These are phyloP conservation scores for Backusella morwellensis DNA, from an alignment of 192 early-diverging fungal genomes.

Conservation along the genomic window DNA sequence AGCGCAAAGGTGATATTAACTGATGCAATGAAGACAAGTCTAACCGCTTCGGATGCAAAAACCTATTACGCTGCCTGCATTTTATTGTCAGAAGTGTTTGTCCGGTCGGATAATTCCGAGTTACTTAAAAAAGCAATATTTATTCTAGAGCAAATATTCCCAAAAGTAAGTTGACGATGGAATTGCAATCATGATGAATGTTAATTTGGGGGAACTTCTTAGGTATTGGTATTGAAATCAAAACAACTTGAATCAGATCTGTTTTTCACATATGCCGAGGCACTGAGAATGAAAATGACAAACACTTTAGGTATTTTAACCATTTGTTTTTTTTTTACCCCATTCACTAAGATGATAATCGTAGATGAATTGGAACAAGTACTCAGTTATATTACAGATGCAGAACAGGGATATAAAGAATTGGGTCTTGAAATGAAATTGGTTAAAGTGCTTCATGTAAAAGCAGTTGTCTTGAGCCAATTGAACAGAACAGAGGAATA, in stretches of 20 bases:
- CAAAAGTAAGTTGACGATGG: not conserved
- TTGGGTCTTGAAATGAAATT: not conserved
- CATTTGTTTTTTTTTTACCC: not conserved
- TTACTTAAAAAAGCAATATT: not conserved
- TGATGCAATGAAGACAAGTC: slow-evolving; percentile 1
- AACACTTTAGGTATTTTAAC: not conserved
- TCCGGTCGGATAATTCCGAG: not conserved
- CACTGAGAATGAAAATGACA: not conserved
- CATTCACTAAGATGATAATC: not conserved
- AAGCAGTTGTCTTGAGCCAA: not conserved
- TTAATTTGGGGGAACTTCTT: not conserved
- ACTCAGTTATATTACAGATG: not conserved
- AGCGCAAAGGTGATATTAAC: not conserved
- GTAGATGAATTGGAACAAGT: not conserved
- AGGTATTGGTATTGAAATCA: not conserved
- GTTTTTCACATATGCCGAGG: slow-evolving; percentile 9
- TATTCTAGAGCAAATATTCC: not conserved
- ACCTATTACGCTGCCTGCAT: not conserved
- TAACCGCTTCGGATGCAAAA: not conserved
- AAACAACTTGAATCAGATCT: not conserved
- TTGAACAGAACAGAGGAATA: not conserved
- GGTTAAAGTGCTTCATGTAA: not conserved
- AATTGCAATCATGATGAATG: not conserved
- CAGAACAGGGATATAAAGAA: not conserved
- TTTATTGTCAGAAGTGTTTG: not conserved